Evolutionary conservation across 495 filamentous ascomycete genomes (phyloP), one percentile per base, ranked within the genome.

Genomic region (Neurospora sp.): DNA sequence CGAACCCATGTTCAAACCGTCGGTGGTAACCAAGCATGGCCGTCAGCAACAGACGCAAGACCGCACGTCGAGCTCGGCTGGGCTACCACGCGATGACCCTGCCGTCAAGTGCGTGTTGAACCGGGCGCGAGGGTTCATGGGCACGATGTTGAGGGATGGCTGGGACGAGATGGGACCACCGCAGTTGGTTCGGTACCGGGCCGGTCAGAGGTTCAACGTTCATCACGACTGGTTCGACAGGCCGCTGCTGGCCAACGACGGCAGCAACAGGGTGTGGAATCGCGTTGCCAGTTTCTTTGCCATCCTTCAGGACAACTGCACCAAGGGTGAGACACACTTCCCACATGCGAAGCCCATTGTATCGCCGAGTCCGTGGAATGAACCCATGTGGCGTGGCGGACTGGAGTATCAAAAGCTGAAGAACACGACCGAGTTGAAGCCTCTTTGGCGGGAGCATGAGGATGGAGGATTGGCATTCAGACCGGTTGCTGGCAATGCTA

Each of bases 381-480:
- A 76, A 61, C 9, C 9, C 3, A 53, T 71, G n/a, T 81, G 79
- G 78, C 59, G 69, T 16, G 79, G 78, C 5, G 72, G 68, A 4
- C 18, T 72, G 0, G 61, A 69, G 9, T 59, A 61, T 3, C 38
- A 72, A 5, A 71, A 70, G 22, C 27, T 40, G 3, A 70, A 69
- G 31, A 68, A 53, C 27, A 71, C 68, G n/a, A 53, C 69, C 41
- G 45, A 69, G n/a, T 27, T 35, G 18, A 76, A 69, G 72, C 76
- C 73, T 37, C 74, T 83, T 37, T 86, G 83, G 84, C 79, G 82
- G 44, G 75, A 78, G 44, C 83, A 85, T 59, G 82, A 85, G 40
- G 83, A 86, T 20, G 86, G 84, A 0, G 87, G 86, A 3, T 76
- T 87, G 42, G 85, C 84, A 0, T 88, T 88, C 72, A 75, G 81